A percentile compares a stretch with the other conserved stretches of the same genome.
Conservation (phyloP, 257 asterid genomes). For the Catharanthus roseus region DNA sequence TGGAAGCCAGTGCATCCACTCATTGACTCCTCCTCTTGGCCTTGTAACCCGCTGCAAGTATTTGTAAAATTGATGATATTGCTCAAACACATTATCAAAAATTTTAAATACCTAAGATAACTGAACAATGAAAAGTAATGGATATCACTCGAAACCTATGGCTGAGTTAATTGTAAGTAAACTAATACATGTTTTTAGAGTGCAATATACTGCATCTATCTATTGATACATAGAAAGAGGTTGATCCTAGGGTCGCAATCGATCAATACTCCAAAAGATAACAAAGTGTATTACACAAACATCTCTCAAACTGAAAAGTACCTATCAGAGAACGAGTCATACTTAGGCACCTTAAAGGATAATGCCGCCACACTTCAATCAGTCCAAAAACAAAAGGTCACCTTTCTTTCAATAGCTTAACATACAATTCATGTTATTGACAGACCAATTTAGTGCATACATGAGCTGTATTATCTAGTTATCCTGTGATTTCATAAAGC, state of each 20-base stretch:
- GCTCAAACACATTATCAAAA: not conserved
- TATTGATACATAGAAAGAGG: not conserved
- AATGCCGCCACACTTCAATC: not conserved
- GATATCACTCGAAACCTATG: not conserved
- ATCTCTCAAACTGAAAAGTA: not conserved
- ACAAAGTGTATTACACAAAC: not conserved
- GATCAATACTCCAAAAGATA: not conserved
- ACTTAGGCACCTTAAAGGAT: not conserved
- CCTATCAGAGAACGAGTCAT: not conserved
- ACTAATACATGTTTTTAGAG: not conserved
- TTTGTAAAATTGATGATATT: constrained; percentile 12
- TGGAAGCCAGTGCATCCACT: constrained; percentile 93
- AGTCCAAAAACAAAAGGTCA: not conserved
- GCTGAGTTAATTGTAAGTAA: not conserved
- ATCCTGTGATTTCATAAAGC: not conserved
- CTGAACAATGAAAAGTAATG: not conserved
- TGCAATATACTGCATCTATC: not conserved
- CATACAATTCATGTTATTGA: not conserved
- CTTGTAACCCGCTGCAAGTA: constrained; percentile 79
- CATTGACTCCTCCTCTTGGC: constrained; percentile 94
- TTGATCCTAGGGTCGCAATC: not conserved
- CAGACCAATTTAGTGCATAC: not conserved
- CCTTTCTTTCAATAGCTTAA: not conserved
- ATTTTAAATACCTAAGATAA: not conserved
- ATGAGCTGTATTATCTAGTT: not conserved